Percentiles rank a stretch among this genome's conserved stretches.
phyloP scores from a whole-genome alignment of 2,329 filamentous ascomycete species.

The Ophiosphaerella herpotricha region DNA sequence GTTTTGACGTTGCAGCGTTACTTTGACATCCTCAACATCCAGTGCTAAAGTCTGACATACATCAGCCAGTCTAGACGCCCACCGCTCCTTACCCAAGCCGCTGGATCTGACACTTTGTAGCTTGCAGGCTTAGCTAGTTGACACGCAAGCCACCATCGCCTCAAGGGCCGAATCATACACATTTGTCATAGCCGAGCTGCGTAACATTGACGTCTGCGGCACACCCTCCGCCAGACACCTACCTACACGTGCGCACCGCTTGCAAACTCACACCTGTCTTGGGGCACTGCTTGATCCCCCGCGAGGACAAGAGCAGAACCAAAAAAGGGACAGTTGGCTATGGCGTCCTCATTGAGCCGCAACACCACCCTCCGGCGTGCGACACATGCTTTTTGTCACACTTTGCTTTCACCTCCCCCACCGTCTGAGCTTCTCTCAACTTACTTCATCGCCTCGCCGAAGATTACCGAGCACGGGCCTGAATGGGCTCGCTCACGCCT shows the following conservation, averaged over 20 bases:
- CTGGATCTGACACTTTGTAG: neutral
- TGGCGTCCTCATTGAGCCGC: conserved; percentile 13
- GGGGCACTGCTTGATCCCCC: conserved; percentile 1
- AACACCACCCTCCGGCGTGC: conserved; percentile 25
- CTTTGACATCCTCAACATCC: neutral
- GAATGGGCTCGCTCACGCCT: conserved; percentile 42
- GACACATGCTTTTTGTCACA: conserved; percentile 35
- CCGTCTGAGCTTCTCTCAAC: conserved; percentile 30
- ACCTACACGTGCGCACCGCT: neutral
- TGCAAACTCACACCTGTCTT: neutral
- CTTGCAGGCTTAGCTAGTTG: neutral
- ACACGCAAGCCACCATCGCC: neutral
- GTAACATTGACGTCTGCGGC: neutral
- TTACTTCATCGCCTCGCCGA: conserved; percentile 34
- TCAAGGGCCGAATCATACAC: neutral
- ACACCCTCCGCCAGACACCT: no score
- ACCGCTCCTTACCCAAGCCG: conserved; percentile 1
- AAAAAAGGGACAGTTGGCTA: conserved; percentile 5
- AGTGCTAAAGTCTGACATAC: conserved; percentile 12
- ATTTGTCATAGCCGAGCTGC: neutral
- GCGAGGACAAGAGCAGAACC: neutral
- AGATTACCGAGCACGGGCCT: conserved; percentile 51
- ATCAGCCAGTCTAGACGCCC: neutral
- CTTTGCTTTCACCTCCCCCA: conserved; percentile 31
- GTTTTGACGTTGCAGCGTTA: neutral